Evolutionary conservation across 768 basidiomycete species (phyloP), one percentile per base, ranked within the genome.

Genomic region (Tricholoma saponaceum): DNA sequence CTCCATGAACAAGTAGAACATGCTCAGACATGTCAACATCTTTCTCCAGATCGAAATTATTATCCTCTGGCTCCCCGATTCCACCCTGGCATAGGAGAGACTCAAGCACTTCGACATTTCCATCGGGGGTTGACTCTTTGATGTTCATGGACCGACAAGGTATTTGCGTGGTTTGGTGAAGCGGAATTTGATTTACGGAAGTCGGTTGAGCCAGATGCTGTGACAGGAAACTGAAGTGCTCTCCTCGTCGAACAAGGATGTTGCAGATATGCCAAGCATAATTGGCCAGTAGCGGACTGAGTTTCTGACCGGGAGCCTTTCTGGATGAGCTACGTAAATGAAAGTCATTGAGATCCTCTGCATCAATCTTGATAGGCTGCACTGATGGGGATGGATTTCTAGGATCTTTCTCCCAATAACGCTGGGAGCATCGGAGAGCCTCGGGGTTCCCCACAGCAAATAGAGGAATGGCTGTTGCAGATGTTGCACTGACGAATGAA

Each of bases 371-470:
- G 5, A 51, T 7, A 55, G 58, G 26, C 22, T 16, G 32, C 52
- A 14, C 52, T 22, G 46, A 51, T 28, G 50, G 50, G 50, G 32
- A 51, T n/a, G 50, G 62, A 52, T 74, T 74, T n/a, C 65, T 39
- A 0, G 51, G 51, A 14, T 63, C 67, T 35, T 33, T 62, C 18
- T 60, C 41, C 75, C 75, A 76, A 4, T 76, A 60, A 30, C 69
- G 59, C 2, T 66, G 50, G 0, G 68, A 70, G 49, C 68, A 72
- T 9, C 55, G 53, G 1, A 76, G 59, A 50, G 71, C 67, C 3
- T 62, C 55, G 12, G 22, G n/a, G 23, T 43, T 49, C 14, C 58
- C 55, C 2, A 56, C 55, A 18, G 61, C 62, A 39, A 61, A 54
- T 1, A 75, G 62, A 8, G 52, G 65, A 25, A 74, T 55, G 1